Evolutionary conservation across 306 rosid genomes (phyloP).

Genomic region (Ochetophila trinervis): DNA sequence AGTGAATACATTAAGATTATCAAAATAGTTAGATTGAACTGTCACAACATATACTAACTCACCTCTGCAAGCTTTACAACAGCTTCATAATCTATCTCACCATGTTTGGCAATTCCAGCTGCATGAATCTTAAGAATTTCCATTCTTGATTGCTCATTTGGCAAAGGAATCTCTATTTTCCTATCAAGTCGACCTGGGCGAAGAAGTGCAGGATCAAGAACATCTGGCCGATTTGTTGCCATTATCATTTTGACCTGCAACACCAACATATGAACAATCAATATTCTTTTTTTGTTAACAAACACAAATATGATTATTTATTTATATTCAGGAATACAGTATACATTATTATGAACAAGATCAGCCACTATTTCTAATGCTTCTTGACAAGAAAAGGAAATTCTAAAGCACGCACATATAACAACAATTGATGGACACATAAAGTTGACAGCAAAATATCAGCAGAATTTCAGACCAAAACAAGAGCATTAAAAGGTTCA

Average conservation of each 20-base stretch:
- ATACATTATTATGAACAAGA: no score
- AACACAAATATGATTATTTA: neutral
- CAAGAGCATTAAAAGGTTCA: neutral
- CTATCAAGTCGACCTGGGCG: slow-evolving; percentile 54
- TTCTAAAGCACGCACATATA: no score
- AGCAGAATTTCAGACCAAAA: neutral
- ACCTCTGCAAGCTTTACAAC: slow-evolving; percentile 98
- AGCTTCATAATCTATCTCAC: slow-evolving; percentile 97
- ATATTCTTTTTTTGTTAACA: neutral
- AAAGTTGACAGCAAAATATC: neutral
- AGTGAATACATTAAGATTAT: neutral
- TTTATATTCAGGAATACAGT: no score
- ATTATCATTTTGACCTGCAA: slow-evolving; percentile 94
- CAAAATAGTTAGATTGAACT: neutral
- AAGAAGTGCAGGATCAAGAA: slow-evolving; percentile 48
- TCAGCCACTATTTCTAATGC: neutral
- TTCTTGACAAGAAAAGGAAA: neutral
- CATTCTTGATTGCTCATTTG: slow-evolving; percentile 92
- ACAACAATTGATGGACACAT: no score
- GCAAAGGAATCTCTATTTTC: slow-evolving; percentile 95
- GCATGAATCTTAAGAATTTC: slow-evolving; percentile 99
- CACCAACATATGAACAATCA: neutral
- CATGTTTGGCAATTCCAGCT: slow-evolving; percentile 92
- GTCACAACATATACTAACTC: slow-evolving; percentile 3
- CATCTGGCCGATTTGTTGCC: slow-evolving; percentile 50